Base-by-base conservation (phyloP, 1,139 yeast genomes). In the Komagataea norvegica region DNA sequence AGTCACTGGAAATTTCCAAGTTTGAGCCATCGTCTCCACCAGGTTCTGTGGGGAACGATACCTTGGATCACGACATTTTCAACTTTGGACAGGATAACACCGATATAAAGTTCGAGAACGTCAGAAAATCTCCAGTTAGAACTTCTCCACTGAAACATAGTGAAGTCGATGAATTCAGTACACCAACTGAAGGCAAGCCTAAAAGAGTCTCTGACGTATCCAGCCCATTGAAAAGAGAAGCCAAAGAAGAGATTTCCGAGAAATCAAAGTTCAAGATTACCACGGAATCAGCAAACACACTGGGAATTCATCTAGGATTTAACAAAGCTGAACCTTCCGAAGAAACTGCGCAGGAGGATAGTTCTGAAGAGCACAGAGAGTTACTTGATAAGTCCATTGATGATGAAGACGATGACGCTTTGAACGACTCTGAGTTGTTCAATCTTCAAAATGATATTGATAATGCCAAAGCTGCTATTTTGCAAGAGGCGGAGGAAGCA, bases 401-500 rank as follows among this genome's bases (percentile, higher is more conserved):
- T 1, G 46, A 46, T 9, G 49, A 41, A 1, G 43, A 45, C 8
- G 47, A 46, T 3, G 52, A 46, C 1, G 45, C 40, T 2, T 26
- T 33, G 22, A 41, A 38, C 36, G 46, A 40, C 18, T 44, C 48
- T 4, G 45, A 38, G 16, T 31, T 53, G 8, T 25, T 40, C 8
- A 36, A 44, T 14, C 42, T 53, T 9, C 52, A 51, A 25, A 46
- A 45, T 5, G 55, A 53, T 38, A 54, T 46, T 16, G 61, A 55
- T 18, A 48, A 53, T 8, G 55, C 56, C 1, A 57, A 55, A 11
- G 39, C 43, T 15, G 47, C 44, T 11, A 56, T 52, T 9, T 48
- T 57, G 18, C 44, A 51, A 13, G 60, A 56, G 23, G 51, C 53
- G 14, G 59, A 54, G 25, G 55, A 51, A 5, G 59, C 55, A 17